These are phyloP conservation scores for Hygrophorus pudorinus DNA, from an alignment of 768 basidiomycete species.

Conservation along the genomic window DNA sequence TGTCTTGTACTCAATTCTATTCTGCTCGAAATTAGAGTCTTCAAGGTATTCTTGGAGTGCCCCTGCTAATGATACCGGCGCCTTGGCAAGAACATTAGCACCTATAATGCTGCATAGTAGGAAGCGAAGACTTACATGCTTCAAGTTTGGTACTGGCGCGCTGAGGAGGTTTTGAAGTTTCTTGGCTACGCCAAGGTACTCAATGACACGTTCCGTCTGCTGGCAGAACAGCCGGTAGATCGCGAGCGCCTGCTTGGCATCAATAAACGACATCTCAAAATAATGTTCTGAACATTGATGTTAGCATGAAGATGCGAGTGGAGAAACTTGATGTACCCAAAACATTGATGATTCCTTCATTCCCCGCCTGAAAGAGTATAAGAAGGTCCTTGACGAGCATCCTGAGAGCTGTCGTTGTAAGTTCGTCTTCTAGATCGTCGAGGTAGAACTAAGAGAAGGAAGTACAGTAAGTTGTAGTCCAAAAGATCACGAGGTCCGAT, in stretches of 20 bases:
- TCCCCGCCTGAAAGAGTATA: conserved; percentile 91
- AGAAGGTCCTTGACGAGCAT: conserved; percentile 96
- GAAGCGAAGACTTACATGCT: conserved; percentile 52
- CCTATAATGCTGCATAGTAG: neutral
- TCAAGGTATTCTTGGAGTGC: conserved; percentile 93
- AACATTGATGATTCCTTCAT: conserved; percentile 86
- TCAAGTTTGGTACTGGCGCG: conserved; percentile 87
- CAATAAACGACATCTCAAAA: conserved; percentile 96
- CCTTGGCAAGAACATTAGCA: conserved; percentile 33
- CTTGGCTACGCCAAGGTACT: conserved; percentile 85
- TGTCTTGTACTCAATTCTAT: conserved; percentile 82
- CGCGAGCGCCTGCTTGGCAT: conserved; percentile 72
- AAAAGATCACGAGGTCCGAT: too few species aligned
- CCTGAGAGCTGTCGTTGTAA: conserved; percentile 77
- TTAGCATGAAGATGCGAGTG: conserved; percentile 21
- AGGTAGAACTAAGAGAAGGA: conserved; percentile 68
- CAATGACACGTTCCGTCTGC: conserved; percentile 88
- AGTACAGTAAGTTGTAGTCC: neutral
- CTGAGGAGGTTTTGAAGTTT: conserved; percentile 91
- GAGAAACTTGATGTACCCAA: conserved; percentile 41
- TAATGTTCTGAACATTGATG: conserved; percentile 61
- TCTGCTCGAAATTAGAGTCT: conserved; percentile 95
- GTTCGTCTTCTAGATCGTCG: conserved; percentile 87
- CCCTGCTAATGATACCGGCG: conserved; percentile 88
- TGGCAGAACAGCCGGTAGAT: conserved; percentile 93